Base-by-base conservation (phyloP, 352 stramenopile genomes). In the Aphanomyces stellatus region DNA sequence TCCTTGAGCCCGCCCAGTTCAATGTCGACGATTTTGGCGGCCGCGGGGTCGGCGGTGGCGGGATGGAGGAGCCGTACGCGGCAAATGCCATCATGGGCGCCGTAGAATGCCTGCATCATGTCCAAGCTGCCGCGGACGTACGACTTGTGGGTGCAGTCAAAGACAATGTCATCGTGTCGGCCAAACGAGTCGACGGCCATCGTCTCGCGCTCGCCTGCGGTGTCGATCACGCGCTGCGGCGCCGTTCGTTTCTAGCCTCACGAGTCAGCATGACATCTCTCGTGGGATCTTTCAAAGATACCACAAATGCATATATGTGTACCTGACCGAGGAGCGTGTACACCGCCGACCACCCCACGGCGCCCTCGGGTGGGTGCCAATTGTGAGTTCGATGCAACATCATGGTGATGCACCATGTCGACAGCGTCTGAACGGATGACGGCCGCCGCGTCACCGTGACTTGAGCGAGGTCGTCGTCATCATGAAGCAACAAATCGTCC, bases 371-470 rank as follows among this genome's bases (percentile, higher is more conserved):
- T 17, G 55, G 55, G 13, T 37, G n/a, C 55, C 55, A 64, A 28
- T 64, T 64, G 40, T 64, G 55, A 10, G 37, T 64, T 30, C 55
- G 55, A 46, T 64, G 55, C 4, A 64, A 24, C 40, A 64, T 53
- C 22, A 64, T 31, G 15, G 35, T 64, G 55, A 64, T 33, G 55
- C 55, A 64, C 55, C 55, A 64, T 3, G 55, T 64, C 46, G 49
- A 24, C 30, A 30, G 25, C 17, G 22, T 35, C 35, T 25, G 33
- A 11, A 22, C 28, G 2, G 25, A 28, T 28, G 51, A 35, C 19
- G 28, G n/a, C 27, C n/a, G n/a, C n/a, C n/a, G n/a, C n/a, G n/a
- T n/a, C n/a, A n/a, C n/a, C n/a, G n/a, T n/a, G n/a, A n/a, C n/a
- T n/a, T n/a, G n/a, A n/a, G n/a, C n/a, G n/a, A n/a, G 42, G 25